A percentile compares a stretch with the other conserved stretches of the same genome.
phyloP scores from a whole-genome alignment of 208 protist genomes.

The Trypanosoma lewisi region DNA sequence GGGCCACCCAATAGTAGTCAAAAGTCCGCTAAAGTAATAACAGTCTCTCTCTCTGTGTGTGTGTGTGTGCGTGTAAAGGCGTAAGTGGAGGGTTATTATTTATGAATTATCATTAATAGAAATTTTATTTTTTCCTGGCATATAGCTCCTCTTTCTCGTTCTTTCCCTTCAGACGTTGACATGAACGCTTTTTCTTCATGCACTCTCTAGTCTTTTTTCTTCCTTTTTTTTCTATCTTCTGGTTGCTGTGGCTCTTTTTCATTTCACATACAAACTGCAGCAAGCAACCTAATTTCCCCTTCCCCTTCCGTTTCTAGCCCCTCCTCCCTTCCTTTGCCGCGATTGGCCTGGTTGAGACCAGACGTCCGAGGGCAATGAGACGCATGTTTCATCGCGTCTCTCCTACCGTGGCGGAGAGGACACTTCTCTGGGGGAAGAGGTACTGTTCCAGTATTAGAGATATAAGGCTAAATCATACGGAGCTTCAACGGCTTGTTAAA shows the following conservation, averaged over 20 bases:
- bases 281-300: not conserved
- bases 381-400: constrained; percentile 3
- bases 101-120: no score
- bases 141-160: constrained; percentile 23
- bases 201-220: not conserved
- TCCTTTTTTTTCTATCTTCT: not conserved
- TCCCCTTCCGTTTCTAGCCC: not conserved
- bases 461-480: constrained; percentile 24
- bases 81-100: not conserved
- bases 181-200: not conserved
- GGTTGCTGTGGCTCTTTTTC: not conserved
- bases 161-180: constrained; percentile 8
- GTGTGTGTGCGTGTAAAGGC: not conserved
- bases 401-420: not conserved
- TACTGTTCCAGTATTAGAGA: not conserved
- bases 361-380: not conserved
- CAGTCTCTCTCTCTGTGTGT: no score
- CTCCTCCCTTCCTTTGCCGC: not conserved
- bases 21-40: constrained; percentile 29
- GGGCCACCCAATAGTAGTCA: constrained; percentile 58
- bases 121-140: no score
- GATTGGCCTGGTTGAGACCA: not conserved
- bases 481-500: constrained; percentile 60
- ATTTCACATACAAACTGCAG: not conserved
- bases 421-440: not conserved